phyloP scores from a whole-genome alignment of 257 asterid species.

The Ocimum tenuiflorum region DNA sequence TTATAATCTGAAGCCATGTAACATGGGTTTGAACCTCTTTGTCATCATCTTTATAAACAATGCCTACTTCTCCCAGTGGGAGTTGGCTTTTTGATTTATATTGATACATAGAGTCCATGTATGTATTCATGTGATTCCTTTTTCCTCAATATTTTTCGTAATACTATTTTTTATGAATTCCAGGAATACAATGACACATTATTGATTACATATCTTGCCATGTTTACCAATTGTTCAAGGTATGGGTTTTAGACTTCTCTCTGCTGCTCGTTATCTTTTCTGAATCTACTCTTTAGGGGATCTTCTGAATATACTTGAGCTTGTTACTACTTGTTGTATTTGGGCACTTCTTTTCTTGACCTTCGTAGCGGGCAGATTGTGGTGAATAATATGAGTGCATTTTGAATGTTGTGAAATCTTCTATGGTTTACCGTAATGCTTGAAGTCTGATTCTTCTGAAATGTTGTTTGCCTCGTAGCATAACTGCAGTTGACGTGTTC shows the following conservation, averaged over 20 bases:
- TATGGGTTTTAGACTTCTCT: slow-evolving; percentile 22
- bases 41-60: too few species aligned
- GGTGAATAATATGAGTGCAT: neutral
- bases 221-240: slow-evolving; percentile 99
- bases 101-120: neutral
- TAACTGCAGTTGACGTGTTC: too few species aligned
- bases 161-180: slow-evolving; percentile 13
- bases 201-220: slow-evolving; percentile 75
- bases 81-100: neutral
- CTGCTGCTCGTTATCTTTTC: slow-evolving; percentile 1
- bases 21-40: neutral
- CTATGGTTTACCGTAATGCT: neutral
- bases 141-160: neutral
- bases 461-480: neutral
- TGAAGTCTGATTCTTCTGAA: neutral
- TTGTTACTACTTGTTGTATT: neutral
- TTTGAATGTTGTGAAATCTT: neutral
- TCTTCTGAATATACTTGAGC: neutral
- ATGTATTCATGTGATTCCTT: neutral
- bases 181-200: slow-evolving; percentile 90
- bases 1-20: neutral
- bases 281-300: too few species aligned
- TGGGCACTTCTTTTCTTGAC: neutral
- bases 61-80: neutral
- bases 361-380: neutral